Base-by-base conservation (phyloP, 257 asterid genomes). In the Hygrophila difformis region DNA sequence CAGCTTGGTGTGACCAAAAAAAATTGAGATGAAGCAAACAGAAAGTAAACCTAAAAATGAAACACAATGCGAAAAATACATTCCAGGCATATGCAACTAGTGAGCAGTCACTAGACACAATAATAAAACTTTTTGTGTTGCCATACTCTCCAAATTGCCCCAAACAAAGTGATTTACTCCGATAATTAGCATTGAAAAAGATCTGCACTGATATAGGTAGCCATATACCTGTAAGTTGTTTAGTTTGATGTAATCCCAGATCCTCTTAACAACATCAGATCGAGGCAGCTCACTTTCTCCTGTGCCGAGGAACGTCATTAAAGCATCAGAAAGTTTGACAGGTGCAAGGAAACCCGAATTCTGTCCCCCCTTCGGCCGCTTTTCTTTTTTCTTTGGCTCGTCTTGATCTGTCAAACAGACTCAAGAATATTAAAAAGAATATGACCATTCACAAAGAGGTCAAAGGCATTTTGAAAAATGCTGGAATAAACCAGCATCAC, bases 241-340 rank as follows among this genome's bases (percentile, higher is more conserved):
- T 66, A 58, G 77, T 76, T 85, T 89, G 57, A 89, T 78, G 61
- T 89, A 85, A 56, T 73, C 93, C 98, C 94, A 89, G 19, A 79
- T 82, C 71, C 80, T 79, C 67, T 82, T 89, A 39, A 89, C 59
- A 47, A 79, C 94, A 72, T 61, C 82, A 40, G 92, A 62, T 23
- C 96, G 70, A 21, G 93, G 69, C 42, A 89, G 71, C 57, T 67
- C 80, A 54, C 56, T 67, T 66, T 89, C 98, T 60, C 92, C 96
- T 22, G 98, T 85, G 53, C 87, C 94, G 50, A 89, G 75, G 68
- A 84, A 84, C 76, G 76, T 79, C 60, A 65, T 56, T 26, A 88
- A 69, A 47, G 83, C 89, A 63, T 81, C 95, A 19, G 96, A 88
- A 60, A 84, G 95, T 47, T 71, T 82, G 52, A 81, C 57, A 39